phyloP scores from a whole-genome alignment of 2,329 filamentous ascomycete genomes.

The Aureobasidium melanogenum region DNA sequence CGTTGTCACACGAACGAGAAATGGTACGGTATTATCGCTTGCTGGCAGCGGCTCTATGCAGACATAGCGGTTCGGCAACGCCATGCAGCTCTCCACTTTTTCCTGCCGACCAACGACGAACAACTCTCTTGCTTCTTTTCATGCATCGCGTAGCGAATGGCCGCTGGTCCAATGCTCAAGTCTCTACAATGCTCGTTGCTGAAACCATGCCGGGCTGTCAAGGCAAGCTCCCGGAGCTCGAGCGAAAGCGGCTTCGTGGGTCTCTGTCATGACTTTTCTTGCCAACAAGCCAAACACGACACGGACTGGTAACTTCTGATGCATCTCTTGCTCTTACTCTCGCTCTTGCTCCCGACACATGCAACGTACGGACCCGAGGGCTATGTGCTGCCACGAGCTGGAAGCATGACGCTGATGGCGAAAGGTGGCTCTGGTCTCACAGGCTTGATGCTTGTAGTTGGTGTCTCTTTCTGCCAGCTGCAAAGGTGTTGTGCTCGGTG shows the following conservation, averaged over 20 bases:
- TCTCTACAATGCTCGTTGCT: background rate
- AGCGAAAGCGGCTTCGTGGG: background rate
- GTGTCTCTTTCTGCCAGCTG: background rate
- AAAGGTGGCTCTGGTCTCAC: background rate
- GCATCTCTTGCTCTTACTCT: background rate
- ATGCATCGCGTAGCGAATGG: background rate
- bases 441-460: background rate
- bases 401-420: background rate
- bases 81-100: conserved; percentile 1
- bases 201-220: background rate
- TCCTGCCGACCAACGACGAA: background rate
- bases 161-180: too few relatives aligned
- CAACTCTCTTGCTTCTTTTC: background rate
- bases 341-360: background rate
- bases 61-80: background rate
- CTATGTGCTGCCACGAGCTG: background rate
- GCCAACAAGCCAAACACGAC: background rate
- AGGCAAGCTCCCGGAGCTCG: background rate
- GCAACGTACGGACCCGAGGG: background rate
- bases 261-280: background rate
- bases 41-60: background rate
- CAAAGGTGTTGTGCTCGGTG: background rate
- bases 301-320: background rate
- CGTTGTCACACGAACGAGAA: background rate
- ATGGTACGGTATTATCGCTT: background rate